A percentile compares a stretch with the other conserved stretches of the same genome.
These are phyloP conservation scores for Microdochium nivale DNA, from an alignment of 2,329 filamentous ascomycete species.

Conservation along the genomic window DNA sequence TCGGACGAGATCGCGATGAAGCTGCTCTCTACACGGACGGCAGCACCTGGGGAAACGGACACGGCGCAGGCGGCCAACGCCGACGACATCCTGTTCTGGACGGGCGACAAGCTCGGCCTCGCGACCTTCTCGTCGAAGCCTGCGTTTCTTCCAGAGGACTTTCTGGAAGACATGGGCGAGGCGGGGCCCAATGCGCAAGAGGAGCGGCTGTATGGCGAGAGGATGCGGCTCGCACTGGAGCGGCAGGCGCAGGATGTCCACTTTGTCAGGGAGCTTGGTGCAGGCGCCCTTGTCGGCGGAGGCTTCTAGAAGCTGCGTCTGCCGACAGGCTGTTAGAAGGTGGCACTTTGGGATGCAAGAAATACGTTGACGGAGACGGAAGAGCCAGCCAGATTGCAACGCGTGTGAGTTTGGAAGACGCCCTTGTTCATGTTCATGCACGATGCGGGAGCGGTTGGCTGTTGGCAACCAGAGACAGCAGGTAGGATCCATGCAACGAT, in stretches of 20 bases:
- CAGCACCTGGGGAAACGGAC: slow-evolving; percentile 11
- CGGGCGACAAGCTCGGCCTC: slow-evolving; percentile 73
- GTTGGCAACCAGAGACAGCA: no score
- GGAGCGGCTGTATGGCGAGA: slow-evolving; percentile 54
- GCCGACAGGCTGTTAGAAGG: slow-evolving; percentile 1
- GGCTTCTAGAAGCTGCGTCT: not conserved
- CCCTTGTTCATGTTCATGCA: no score
- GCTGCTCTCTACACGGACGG: slow-evolving; percentile 53
- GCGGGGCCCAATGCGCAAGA: slow-evolving; percentile 42
- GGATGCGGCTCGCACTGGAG: slow-evolving; percentile 68
- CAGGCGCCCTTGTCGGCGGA: slow-evolving; percentile 24
- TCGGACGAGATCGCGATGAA: slow-evolving; percentile 73
- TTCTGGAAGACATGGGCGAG: slow-evolving; percentile 34
- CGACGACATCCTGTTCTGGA: slow-evolving; percentile 78
- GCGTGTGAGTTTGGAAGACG: no score
- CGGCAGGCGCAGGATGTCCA: slow-evolving; percentile 71
- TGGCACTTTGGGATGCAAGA: not conserved
- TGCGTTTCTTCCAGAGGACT: slow-evolving; percentile 40
- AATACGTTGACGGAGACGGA: not conserved
- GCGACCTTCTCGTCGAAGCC: slow-evolving; percentile 51
- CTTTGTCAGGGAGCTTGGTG: slow-evolving; percentile 61
- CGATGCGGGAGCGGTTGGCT: no score
- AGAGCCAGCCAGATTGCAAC: no score
- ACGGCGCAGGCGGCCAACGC: slow-evolving; percentile 30
- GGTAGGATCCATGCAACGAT: no score